Evolutionary conservation across 139 green algal genomes (phyloP).

Genomic region (Spirogloea muscicola): DNA sequence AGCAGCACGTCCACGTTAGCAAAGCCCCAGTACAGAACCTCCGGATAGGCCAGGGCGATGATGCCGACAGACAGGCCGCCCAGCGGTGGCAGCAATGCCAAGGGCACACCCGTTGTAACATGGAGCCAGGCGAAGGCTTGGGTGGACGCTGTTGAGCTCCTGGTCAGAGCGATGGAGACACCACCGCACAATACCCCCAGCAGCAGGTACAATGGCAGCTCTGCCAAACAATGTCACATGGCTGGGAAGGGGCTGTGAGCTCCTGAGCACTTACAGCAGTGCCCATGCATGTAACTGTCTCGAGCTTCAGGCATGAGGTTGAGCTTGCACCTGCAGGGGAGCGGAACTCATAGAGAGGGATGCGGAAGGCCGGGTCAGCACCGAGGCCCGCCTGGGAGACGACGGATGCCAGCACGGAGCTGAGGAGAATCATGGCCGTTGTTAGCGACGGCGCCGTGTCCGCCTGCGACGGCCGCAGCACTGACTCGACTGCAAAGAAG

Average conservation of each 20-base stretch:
- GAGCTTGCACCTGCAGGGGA: constrained; percentile 32
- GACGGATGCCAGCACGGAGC: constrained; percentile 60
- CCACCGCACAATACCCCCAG: constrained; percentile 66
- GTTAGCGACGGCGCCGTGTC: constrained; percentile 23
- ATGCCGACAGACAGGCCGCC: constrained; percentile 63
- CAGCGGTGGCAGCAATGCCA: constrained; percentile 53
- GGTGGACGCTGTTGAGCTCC: background rate
- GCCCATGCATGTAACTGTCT: no score
- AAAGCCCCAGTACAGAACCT: constrained; percentile 79
- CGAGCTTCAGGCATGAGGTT: no score
- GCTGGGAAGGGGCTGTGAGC: no score
- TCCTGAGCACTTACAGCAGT: no score
- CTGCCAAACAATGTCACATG: no score
- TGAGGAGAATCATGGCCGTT: constrained; percentile 71
- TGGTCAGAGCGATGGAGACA: constrained; percentile 42
- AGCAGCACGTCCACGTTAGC: constrained; percentile 75
- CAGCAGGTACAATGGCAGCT: constrained; percentile 72
- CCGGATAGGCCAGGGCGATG: constrained; percentile 62
- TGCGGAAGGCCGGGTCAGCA: constrained; percentile 59
- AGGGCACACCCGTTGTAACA: background rate
- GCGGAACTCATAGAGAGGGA: constrained; percentile 63
- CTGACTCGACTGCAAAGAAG: constrained; percentile 85
- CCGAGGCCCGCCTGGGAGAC: constrained; percentile 64
- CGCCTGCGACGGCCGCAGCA: constrained; percentile 50
- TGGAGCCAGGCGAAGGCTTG: constrained; percentile 5